Percentiles rank a stretch among this genome's conserved stretches.
phyloP scores from a whole-genome alignment of 1,284 basidiomycete genomes.

The Psilocybe mexicana region DNA sequence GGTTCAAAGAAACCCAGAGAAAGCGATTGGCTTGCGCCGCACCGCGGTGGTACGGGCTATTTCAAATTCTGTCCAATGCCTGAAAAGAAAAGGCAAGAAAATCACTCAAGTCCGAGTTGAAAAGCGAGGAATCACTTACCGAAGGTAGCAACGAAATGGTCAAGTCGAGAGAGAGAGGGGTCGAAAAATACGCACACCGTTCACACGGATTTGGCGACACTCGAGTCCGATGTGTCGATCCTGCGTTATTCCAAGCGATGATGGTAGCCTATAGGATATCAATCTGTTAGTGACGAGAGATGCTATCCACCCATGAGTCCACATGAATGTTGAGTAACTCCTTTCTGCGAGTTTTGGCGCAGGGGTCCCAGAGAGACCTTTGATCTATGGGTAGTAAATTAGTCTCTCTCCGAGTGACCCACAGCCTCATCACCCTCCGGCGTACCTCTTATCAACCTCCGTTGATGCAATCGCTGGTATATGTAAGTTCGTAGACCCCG shows the following conservation, averaged over 20 bases:
- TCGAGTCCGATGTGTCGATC: not conserved
- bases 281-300: not conserved
- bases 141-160: not conserved
- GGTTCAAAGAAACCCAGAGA: no score
- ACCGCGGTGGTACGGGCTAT: no score
- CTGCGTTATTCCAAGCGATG: not conserved
- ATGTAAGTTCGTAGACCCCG: no score
- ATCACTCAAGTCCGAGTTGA: not conserved
- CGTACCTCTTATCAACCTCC: not conserved
- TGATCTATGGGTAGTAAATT: no score
- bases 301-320: not conserved
- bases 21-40: no score
- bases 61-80: no score
- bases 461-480: not conserved
- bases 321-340: not conserved
- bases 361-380: no score
- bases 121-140: not conserved
- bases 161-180: not conserved
- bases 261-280: not conserved
- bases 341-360: no score
- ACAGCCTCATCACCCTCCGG: not conserved
- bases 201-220: not conserved
- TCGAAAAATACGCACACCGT: not conserved
- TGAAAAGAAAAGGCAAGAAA: not conserved
- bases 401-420: not conserved